phyloP scores from a whole-genome alignment of 768 basidiomycete species.

The Artomyces pyxidatus region DNA sequence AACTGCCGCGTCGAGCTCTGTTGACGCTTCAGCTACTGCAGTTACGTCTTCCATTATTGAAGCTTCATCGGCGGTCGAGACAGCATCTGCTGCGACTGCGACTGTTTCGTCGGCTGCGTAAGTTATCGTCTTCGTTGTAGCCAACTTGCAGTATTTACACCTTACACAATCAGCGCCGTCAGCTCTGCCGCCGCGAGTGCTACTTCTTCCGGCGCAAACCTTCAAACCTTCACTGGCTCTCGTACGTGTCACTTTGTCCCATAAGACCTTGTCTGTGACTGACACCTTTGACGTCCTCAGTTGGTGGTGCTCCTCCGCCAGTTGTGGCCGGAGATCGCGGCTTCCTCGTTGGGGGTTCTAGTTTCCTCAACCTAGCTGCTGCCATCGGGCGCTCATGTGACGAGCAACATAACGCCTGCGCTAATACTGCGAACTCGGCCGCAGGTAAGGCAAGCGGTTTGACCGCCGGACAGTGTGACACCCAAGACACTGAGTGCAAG shows the following conservation, averaged over 20 bases:
- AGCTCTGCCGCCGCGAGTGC: slow-evolving; percentile 3
- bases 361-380: slow-evolving; percentile 36
- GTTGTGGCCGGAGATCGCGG: slow-evolving; percentile 38
- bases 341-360: slow-evolving; percentile 37
- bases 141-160: too few species aligned
- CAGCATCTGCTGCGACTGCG: not conserved
- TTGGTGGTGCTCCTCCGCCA: slow-evolving; percentile 39
- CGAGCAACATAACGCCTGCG: slow-evolving; percentile 21
- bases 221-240: slow-evolving; percentile 45
- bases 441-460: slow-evolving; percentile 22
- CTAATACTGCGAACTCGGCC: slow-evolving; percentile 43
- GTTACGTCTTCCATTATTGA: too few species aligned
- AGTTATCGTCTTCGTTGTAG: too few species aligned
- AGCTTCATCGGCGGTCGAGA: slow-evolving; percentile 15
- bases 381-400: not conserved
- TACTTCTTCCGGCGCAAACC: slow-evolving; percentile 23
- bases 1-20: slow-evolving; percentile 14
- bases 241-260: too few species aligned
- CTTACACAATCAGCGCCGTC: too few species aligned
- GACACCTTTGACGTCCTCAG: too few species aligned
- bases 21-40: slow-evolving; percentile 6
- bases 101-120: too few species aligned
- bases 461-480: slow-evolving; percentile 27
- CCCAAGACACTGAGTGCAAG: slow-evolving; percentile 23
- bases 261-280: too few species aligned